These are phyloP conservation scores for Novymonas esmeraldas DNA, from an alignment of 208 protist species.

Conservation along the genomic window DNA sequence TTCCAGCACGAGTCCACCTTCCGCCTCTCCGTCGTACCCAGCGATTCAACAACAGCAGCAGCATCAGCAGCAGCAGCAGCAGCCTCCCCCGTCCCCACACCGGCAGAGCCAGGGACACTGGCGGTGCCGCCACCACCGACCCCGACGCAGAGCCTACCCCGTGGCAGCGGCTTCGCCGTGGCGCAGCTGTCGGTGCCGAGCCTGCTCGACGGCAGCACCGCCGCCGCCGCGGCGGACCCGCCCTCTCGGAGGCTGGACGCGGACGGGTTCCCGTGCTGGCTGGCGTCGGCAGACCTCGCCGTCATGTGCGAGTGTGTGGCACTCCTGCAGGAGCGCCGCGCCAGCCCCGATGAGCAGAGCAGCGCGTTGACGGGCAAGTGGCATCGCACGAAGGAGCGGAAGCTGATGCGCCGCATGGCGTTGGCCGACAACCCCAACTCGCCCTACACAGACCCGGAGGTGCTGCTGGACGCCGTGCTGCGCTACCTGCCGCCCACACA, in stretches of 20 bases:
- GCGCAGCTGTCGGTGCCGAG: background rate
- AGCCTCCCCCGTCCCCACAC: no score
- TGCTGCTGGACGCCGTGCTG: constrained; percentile 47
- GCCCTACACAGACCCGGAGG: constrained; percentile 42
- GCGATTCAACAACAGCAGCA: background rate
- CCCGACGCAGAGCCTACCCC: no score
- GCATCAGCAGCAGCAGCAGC: background rate
- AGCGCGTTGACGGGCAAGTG: constrained; percentile 15
- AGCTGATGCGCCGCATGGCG: constrained; percentile 47
- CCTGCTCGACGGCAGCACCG: background rate
- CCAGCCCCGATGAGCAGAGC: no score
- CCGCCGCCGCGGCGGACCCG: no score
- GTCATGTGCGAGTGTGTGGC: constrained; percentile 18
- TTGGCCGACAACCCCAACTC: constrained; percentile 44
- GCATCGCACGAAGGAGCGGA: constrained; percentile 26
- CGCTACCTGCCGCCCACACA: constrained; percentile 45
- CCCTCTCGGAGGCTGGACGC: no score
- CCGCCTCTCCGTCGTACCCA: constrained; percentile 2
- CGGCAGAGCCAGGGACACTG: no score
- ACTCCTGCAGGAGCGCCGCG: no score
- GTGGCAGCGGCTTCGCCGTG: constrained; percentile 9
- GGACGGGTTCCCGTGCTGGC: constrained; percentile 21
- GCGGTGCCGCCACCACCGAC: background rate
- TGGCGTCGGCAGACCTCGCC: constrained; percentile 17
- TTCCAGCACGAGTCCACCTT: constrained; percentile 15